Evolutionary conservation across 129 eudicot species (phyloP), one percentile per base, ranked within the genome.

Genomic region (Chrysanthemum makinoi): DNA sequence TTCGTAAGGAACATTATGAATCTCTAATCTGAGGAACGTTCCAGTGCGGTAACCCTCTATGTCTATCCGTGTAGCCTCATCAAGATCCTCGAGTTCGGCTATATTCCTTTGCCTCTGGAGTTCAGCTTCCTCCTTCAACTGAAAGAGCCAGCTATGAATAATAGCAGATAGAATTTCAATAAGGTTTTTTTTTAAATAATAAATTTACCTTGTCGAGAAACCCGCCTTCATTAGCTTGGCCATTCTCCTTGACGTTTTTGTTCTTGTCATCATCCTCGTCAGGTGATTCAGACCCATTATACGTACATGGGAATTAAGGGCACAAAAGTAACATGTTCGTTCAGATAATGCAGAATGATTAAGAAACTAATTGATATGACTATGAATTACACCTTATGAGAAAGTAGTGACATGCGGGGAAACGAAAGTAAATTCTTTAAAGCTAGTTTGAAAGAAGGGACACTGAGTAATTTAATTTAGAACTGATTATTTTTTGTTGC

Each of bases 41-140:
- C 99, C 99, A 46, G 97, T 87, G 75, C 93, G 82, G 83, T 80
- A 90, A 47, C 99, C 99, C 81, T 94, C 93, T 50, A 94, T 81
- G 56, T 94, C 99, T 57, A 94, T 19, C 68, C 93, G 86, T 43
- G 89, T 89, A 68, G 65, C 87, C 73, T 94, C 99, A 43, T 94
- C 99, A 14, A 94, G 86, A 50, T 89, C 97, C 50, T 86, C 78
- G 5, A 94, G 93, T 76, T 89, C 99, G 35, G 97, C 94, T 19
- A 89, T 49, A 77, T 94, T 94, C 43, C 84, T 66, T 75, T 94
- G 99, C 73, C 87, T 87, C 70, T 72, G 95, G 74, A 89, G 96
- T 75, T 90, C 97, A 59, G 83, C 83, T 76, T 87, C 99, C 93
- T 90, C 91, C 82, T 90, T 94, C 69, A 88, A 76, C 99, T 94